Base-by-base conservation (phyloP, 208 protist genomes). In the Novymonas esmeraldas region DNA sequence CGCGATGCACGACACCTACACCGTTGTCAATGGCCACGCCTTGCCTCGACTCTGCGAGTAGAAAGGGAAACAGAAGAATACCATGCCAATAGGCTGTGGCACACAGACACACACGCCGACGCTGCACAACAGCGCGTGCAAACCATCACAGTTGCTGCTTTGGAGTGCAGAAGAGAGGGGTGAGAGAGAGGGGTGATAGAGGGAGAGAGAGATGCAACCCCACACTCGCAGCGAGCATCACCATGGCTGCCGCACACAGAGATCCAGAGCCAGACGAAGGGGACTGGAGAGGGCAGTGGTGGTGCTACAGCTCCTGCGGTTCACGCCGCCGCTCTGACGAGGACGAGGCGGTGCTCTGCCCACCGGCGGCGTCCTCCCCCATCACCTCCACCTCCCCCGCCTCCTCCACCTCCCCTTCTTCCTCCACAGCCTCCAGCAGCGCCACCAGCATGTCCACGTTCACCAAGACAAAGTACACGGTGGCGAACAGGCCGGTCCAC, bases 361-460 rank as follows among this genome's bases (percentile, higher is more conserved):
- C 7, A n/a, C 24, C 54, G 33, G 38, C 42, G 14, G 16, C 16
- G 28, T 9, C 42, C 18, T 9, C 28, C 20, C 39, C 52, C 6
- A 16, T 29, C 4, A 33, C 33, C 13, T 51, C 69, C 20, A 14
- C 24, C 31, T 50, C 42, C 22, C 13, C 51, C 24, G 48, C 59
- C 10, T 52, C 63, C 39, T 69, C 59, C 24, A 59, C 76, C 24
- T 70, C 79, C 60, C 77, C 78, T 56, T 79, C 79, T 18, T 78
- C 78, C 59, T 79, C 79, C 20, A 50, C 78, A 4, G 42, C 61
- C n/a, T 64, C 55, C 20, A 90, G 24, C 18, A 84, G 36, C 16
- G 70, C 64, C 31, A 85, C 56, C 14, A 95, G 64, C 54, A 91
- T 56, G 44, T 90, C 75, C 1, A 78, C 78, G 55, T 95, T 95